phyloP scores from a whole-genome alignment of 805 yeast species.

The Kodamaea leandrae region DNA sequence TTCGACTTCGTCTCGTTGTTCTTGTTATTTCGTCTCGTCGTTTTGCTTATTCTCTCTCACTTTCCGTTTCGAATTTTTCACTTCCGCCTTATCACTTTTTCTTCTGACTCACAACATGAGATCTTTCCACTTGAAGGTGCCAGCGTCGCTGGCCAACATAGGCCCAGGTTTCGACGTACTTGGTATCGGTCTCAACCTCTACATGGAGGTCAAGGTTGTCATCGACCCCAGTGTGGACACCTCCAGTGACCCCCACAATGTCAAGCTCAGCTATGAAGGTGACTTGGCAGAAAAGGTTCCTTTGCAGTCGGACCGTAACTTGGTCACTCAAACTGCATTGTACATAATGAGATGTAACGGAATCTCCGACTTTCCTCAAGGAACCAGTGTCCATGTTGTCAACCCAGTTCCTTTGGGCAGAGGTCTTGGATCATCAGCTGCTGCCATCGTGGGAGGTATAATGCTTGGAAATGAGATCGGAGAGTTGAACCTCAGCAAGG shows the following conservation, averaged over 20 bases:
- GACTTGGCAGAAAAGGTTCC: constrained; percentile 86
- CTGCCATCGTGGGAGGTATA: constrained; percentile 97
- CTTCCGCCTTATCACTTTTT: not conserved
- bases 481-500: constrained; percentile 65
- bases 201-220: constrained; percentile 64
- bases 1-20: no score
- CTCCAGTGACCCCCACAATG: constrained; percentile 62
- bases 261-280: constrained; percentile 66
- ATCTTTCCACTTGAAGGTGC: constrained; percentile 64
- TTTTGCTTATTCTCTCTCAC: not conserved
- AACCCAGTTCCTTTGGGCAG: constrained; percentile 97
- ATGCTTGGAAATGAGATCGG: constrained; percentile 86
- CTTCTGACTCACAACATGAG: constrained; percentile 1
- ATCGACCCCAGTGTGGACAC: constrained; percentile 54
- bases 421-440: constrained; percentile 96
- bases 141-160: constrained; percentile 96
- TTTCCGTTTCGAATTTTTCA: not conserved
- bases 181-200: constrained; percentile 83
- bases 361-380: constrained; percentile 71
- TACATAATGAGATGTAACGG: constrained; percentile 86
- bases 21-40: no score
- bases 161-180: constrained; percentile 98
- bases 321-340: constrained; percentile 89
- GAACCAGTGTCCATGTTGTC: constrained; percentile 73
- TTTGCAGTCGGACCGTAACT: constrained; percentile 68